Conservation (phyloP, 306 rosid genomes). For the Cicer arietinum region DNA sequence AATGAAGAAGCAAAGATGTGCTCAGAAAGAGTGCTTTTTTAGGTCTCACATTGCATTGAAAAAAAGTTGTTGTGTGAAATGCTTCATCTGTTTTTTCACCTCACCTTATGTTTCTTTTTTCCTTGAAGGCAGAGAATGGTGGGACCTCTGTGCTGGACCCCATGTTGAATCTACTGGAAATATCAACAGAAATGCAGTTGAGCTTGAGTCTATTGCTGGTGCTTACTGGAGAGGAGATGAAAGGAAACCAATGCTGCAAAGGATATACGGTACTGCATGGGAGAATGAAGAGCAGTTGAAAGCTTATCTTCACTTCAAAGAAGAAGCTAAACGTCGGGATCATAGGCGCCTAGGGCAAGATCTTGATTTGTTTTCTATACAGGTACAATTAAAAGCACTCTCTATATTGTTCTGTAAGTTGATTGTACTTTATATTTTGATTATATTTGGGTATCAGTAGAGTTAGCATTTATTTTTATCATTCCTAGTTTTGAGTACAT, state of each 20-base stretch:
- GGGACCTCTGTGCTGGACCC: slow-evolving; percentile 99
- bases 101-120: slow-evolving; percentile 37
- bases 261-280: slow-evolving; percentile 99
- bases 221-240: slow-evolving; percentile 99
- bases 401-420: slow-evolving; percentile 27
- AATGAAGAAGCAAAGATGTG: slow-evolving; percentile 38
- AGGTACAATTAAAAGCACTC: slow-evolving; percentile 55
- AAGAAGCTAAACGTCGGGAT: slow-evolving; percentile 96
- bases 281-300: slow-evolving; percentile 87
- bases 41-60: slow-evolving; percentile 40
- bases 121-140: slow-evolving; percentile 82
- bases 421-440: slow-evolving; percentile 37
- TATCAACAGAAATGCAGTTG: slow-evolving; percentile 87
- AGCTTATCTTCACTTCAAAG: slow-evolving; percentile 91
- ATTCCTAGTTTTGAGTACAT: slow-evolving; percentile 32
- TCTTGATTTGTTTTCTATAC: slow-evolving; percentile 95
- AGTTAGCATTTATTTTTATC: slow-evolving; percentile 18
- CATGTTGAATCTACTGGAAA: slow-evolving; percentile 94
- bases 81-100: slow-evolving; percentile 32
- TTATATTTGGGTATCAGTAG: slow-evolving; percentile 1
- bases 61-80: slow-evolving; percentile 32
- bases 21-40: slow-evolving; percentile 42
- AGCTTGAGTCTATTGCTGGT: slow-evolving; percentile 98
- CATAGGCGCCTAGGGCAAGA: slow-evolving; percentile 96
- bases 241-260: slow-evolving; percentile 90